Evolutionary conservation across 2,329 filamentous ascomycete species (phyloP), one percentile per base, ranked within the genome.

Genomic region (Arthrobotrys musiformis): DNA sequence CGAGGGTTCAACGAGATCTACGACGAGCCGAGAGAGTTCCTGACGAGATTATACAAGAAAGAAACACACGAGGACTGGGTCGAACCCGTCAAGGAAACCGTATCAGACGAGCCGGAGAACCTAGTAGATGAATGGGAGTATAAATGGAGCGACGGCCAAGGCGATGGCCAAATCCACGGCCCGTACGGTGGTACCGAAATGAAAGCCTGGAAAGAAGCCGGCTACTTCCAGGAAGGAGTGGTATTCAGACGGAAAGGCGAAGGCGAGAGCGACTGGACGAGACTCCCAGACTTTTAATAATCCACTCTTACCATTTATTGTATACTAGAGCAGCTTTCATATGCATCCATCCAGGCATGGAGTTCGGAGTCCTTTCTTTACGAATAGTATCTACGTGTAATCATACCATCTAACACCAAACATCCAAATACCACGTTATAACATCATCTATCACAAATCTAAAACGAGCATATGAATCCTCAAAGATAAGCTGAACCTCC

Each of bases 1-100:
- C 87, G 94, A 68, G 94, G 94, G 19, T 90, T 94, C 79, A 89
- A 90, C 1, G 93, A 98, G n/a, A 90, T 98, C 60, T 99, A 98
- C 84, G 93, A 98, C 72, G 88, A 90, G 50, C 93, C 96, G 82
- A 88, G 94, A 70, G 95, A 98, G 84, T 84, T 91, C 77, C 87
- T 99, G 28, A 89, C 94, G 66, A 88, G 95, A 35, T 91, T 94
- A 82, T 98, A 93, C 83, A 88, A 88, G 79, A 90, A 90, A 61
- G 94, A 97, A 83, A 93, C 93, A 0, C 94, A 94, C 35, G 93
- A 97, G 81, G 89, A 91, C 7, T 99, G 95, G 95, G 85, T 87
- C 63, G 88, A 78, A 37, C 73, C 62, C 19, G 70, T 83, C 84
- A 19, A 86, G 89, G 79, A 54, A 35, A 6, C 61, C 84, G 81